These are phyloP conservation scores for Penicillium cataractarum DNA, from an alignment of 495 filamentous ascomycete genomes.

Conservation along the genomic window DNA sequence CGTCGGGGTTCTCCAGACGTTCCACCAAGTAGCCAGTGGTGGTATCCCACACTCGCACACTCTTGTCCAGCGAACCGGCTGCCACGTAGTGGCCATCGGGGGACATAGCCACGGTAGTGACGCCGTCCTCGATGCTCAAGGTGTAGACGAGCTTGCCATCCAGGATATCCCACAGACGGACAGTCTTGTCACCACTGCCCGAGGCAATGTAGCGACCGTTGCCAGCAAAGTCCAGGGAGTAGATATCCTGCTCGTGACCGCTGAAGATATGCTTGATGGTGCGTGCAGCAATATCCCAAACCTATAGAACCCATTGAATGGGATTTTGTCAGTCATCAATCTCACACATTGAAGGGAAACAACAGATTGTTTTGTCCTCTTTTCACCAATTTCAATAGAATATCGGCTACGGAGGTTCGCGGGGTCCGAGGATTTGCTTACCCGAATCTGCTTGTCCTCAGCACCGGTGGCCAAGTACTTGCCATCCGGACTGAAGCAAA, in stretches of 20 bases:
- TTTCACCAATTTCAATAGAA: neutral
- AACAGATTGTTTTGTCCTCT: neutral
- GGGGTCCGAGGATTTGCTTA: slow-evolving; percentile 60
- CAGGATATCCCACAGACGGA: slow-evolving; percentile 87
- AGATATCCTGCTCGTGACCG: slow-evolving; percentile 92
- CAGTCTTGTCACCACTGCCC: slow-evolving; percentile 84
- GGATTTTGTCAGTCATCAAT: slow-evolving; percentile 4
- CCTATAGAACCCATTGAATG: slow-evolving; percentile 51
- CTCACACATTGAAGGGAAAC: no score
- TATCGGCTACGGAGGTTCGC: neutral
- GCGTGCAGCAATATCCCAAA: slow-evolving; percentile 81
- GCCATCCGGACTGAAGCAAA: slow-evolving; percentile 91
- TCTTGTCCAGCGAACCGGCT: slow-evolving; percentile 87
- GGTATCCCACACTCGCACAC: slow-evolving; percentile 87
- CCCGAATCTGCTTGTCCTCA: slow-evolving; percentile 88
- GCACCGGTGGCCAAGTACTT: slow-evolving; percentile 87
- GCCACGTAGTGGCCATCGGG: slow-evolving; percentile 85
- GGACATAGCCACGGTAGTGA: slow-evolving; percentile 90
- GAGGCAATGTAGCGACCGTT: slow-evolving; percentile 89
- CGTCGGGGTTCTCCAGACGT: slow-evolving; percentile 81
- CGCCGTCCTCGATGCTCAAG: slow-evolving; percentile 85
- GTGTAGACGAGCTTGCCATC: slow-evolving; percentile 72
- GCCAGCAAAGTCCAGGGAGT: slow-evolving; percentile 87
- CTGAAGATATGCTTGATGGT: slow-evolving; percentile 80
- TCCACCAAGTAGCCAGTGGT: slow-evolving; percentile 79